These are phyloP conservation scores for Claviceps lovelessii DNA, from an alignment of 2,329 filamentous ascomycete species.

Conservation along the genomic window DNA sequence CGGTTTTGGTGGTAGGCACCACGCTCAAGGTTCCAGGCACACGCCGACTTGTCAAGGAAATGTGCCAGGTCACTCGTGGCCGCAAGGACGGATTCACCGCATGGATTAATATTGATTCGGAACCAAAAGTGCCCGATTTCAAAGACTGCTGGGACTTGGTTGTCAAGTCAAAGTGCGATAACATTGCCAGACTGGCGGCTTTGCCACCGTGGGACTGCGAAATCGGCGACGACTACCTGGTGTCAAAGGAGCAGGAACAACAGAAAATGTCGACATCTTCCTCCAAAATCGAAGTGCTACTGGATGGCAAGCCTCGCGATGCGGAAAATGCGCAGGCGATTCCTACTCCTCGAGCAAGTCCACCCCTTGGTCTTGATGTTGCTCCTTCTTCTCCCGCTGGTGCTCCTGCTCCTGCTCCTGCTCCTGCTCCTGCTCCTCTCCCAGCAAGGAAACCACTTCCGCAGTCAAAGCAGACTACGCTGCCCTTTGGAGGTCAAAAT, in stretches of 20 bases:
- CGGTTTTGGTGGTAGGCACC: slow-evolving; percentile 87
- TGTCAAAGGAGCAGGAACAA: slow-evolving; percentile 31
- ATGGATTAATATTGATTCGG: slow-evolving; percentile 86
- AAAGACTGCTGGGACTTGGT: slow-evolving; percentile 90
- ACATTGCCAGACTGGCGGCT: slow-evolving; percentile 61
- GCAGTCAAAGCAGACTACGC: slow-evolving; percentile 37
- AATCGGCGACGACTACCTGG: slow-evolving; percentile 35
- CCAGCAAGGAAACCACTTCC: slow-evolving; percentile 24
- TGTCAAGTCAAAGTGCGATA: slow-evolving; percentile 74
- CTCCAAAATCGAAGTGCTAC: slow-evolving; percentile 9
- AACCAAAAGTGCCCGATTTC: slow-evolving; percentile 69
- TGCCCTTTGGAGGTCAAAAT: slow-evolving; percentile 26
- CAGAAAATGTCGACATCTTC: slow-evolving; percentile 18
- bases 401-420: background rate
- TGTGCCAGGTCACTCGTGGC: slow-evolving; percentile 75
- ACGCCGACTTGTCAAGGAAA: slow-evolving; percentile 72
- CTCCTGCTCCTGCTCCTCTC: slow-evolving; percentile 28
- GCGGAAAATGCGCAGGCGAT: slow-evolving; percentile 34
- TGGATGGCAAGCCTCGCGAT: slow-evolving; percentile 23
- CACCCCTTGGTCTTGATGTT: slow-evolving; percentile 24
- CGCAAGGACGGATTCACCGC: slow-evolving; percentile 74
- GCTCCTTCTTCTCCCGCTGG: background rate
- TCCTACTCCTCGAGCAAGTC: slow-evolving; percentile 43
- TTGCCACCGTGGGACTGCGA: slow-evolving; percentile 44
- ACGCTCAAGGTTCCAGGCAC: slow-evolving; percentile 92